A percentile compares a stretch with the other conserved stretches of the same genome.
Evolutionary conservation across 257 asterid genomes (phyloP).

Genomic region (Penstemon newberryi): DNA sequence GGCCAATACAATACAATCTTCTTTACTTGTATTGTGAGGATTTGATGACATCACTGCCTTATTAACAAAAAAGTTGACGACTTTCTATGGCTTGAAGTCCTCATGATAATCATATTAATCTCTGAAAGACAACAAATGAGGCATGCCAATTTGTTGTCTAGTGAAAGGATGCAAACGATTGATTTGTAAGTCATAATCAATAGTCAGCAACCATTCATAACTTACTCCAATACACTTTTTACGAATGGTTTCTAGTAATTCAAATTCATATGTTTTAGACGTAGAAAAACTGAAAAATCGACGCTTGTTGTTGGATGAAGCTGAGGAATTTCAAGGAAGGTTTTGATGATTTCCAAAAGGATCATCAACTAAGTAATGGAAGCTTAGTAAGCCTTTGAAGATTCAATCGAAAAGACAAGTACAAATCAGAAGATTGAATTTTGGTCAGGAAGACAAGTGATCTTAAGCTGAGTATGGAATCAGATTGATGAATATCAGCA

Average conservation of each 20-base stretch:
- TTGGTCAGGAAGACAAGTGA: no score
- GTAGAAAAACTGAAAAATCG: conserved; percentile 1
- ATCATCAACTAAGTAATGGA: no score
- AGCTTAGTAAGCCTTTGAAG: no score
- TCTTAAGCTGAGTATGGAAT: no score
- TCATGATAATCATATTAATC: neutral
- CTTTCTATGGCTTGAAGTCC: neutral
- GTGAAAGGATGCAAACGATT: neutral
- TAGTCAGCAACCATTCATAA: neutral
- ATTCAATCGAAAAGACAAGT: no score
- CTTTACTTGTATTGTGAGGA: neutral
- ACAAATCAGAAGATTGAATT: no score
- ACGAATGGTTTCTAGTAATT: neutral
- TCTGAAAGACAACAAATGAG: neutral
- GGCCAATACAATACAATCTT: neutral
- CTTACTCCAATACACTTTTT: neutral
- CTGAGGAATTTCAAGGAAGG: no score
- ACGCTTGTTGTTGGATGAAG: no score
- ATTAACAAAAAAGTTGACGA: neutral
- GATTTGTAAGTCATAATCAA: conserved; percentile 1
- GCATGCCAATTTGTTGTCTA: neutral
- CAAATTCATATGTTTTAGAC: neutral
- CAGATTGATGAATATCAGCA: no score
- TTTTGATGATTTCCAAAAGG: no score
- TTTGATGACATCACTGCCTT: neutral